Conservation (phyloP, 1,284 basidiomycete species). For the Ustilago trichophora region DNA sequence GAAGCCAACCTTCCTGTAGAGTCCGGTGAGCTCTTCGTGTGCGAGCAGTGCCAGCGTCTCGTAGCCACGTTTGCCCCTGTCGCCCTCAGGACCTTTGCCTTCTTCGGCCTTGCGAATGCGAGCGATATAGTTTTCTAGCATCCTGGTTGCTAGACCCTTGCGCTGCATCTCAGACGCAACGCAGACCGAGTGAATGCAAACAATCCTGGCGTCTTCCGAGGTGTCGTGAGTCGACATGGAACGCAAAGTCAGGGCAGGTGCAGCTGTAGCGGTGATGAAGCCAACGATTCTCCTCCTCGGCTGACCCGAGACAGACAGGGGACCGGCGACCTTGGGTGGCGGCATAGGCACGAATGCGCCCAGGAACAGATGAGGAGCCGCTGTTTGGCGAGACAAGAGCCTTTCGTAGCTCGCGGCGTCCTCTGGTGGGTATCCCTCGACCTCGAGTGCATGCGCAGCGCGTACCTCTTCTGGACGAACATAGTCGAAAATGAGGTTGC, state of each 20-base stretch:
- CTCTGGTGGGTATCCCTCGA: constrained; percentile 47
- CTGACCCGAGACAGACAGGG: constrained; percentile 41
- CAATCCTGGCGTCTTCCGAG: constrained; percentile 54
- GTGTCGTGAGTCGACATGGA: constrained; percentile 56
- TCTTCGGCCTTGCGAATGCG: constrained; percentile 47
- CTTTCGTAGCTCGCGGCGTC: constrained; percentile 56
- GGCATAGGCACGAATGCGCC: constrained; percentile 58
- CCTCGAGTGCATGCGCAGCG: constrained; percentile 51
- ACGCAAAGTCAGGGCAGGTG: constrained; percentile 54
- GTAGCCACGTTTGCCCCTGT: constrained; percentile 51
- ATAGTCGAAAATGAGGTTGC: constrained; percentile 51
- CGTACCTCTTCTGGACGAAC: constrained; percentile 55
- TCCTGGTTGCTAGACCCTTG: constrained; percentile 49
- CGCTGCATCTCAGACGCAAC: constrained; percentile 51
- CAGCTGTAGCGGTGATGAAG: constrained; percentile 57
- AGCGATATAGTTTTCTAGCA: constrained; percentile 54
- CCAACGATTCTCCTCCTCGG: constrained; percentile 55
- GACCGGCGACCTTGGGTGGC: constrained; percentile 59
- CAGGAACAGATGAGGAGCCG: constrained; percentile 61
- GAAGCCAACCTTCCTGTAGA: constrained; percentile 61
- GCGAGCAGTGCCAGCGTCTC: constrained; percentile 59
- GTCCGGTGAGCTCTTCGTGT: constrained; percentile 54
- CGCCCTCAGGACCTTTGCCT: constrained; percentile 40
- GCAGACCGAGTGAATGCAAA: constrained; percentile 62
- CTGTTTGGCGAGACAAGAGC: constrained; percentile 49